These are phyloP conservation scores for Schizonepeta tenuifolia DNA, from an alignment of 257 asterid genomes.

Conservation along the genomic window DNA sequence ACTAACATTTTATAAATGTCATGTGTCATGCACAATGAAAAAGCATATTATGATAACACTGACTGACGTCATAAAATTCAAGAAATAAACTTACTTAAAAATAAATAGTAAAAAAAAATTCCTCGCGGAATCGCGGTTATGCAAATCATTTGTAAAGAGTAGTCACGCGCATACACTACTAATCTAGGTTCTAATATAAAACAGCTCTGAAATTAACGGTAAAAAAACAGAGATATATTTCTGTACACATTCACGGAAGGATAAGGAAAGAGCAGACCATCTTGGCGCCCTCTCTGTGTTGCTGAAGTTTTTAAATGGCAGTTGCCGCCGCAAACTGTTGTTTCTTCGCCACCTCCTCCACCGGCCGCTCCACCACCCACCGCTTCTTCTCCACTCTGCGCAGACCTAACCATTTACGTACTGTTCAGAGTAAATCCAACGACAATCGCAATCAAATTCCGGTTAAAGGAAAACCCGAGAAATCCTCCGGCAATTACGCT, in stretches of 20 bases:
- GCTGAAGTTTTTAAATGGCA: constrained; percentile 40
- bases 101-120: too few relatives aligned
- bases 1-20: too few relatives aligned
- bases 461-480: constrained; percentile 32
- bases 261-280: constrained; percentile 42
- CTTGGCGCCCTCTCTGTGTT: constrained; percentile 23
- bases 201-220: constrained; percentile 4
- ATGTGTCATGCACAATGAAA: too few relatives aligned
- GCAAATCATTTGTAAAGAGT: too few relatives aligned
- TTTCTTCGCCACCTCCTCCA: constrained; percentile 43
- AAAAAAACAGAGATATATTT: background rate
- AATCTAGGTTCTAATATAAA: background rate
- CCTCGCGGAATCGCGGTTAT: too few relatives aligned
- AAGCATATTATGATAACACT: too few relatives aligned
- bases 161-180: too few relatives aligned
- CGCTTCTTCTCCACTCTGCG: constrained; percentile 32
- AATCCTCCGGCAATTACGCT: constrained; percentile 30
- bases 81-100: too few relatives aligned
- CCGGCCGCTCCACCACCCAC: constrained; percentile 37
- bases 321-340: constrained; percentile 51
- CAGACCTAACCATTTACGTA: constrained; percentile 25
- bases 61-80: too few relatives aligned
- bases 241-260: constrained; percentile 24
- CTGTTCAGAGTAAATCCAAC: constrained; percentile 34
- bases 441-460: constrained; percentile 30